These are phyloP conservation scores for Podospora anserina DNA, from an alignment of 495 filamentous ascomycete genomes.

Conservation along the genomic window DNA sequence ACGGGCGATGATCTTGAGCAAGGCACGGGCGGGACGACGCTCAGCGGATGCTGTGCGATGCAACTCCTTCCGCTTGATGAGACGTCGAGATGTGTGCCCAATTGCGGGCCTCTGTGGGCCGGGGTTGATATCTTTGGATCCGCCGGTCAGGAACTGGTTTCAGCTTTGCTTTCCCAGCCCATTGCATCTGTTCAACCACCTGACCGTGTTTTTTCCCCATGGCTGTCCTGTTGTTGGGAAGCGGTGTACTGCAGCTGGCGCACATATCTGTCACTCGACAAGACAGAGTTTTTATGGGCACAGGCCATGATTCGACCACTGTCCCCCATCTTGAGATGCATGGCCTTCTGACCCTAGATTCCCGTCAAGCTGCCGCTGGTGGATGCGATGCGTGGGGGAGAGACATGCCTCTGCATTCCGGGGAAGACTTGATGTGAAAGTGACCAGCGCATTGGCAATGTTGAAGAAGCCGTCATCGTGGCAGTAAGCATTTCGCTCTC, in stretches of 20 bases:
- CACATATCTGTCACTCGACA: conserved; percentile 12
- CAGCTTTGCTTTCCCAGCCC: conserved; percentile 1
- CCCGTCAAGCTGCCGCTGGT: neutral
- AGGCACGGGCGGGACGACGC: conserved; percentile 1
- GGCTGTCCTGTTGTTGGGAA: neutral
- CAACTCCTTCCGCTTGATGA: neutral
- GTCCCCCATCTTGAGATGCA: neutral
- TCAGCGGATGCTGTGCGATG: conserved; percentile 1
- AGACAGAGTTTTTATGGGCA: conserved; percentile 14
- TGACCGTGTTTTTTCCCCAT: conserved; percentile 9
- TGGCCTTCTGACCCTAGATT: neutral
- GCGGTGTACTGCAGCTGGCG: conserved; percentile 17
- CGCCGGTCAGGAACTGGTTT: conserved; percentile 2
- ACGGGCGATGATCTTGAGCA: neutral
- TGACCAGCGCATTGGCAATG: neutral
- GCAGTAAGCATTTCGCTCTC: neutral
- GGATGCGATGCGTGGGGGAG: neutral
- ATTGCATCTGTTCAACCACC: conserved; percentile 10
- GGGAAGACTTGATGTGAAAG: neutral
- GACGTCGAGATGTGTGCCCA: neutral
- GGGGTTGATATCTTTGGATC: neutral
- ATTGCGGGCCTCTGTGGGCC: neutral
- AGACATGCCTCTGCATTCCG: neutral
- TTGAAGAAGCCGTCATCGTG: neutral
- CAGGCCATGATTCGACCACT: conserved; percentile 12